Evolutionary conservation across 2,329 filamentous ascomycete genomes (phyloP), one percentile per base, ranked within the genome.

Genomic region (Rosellinia necatrix): DNA sequence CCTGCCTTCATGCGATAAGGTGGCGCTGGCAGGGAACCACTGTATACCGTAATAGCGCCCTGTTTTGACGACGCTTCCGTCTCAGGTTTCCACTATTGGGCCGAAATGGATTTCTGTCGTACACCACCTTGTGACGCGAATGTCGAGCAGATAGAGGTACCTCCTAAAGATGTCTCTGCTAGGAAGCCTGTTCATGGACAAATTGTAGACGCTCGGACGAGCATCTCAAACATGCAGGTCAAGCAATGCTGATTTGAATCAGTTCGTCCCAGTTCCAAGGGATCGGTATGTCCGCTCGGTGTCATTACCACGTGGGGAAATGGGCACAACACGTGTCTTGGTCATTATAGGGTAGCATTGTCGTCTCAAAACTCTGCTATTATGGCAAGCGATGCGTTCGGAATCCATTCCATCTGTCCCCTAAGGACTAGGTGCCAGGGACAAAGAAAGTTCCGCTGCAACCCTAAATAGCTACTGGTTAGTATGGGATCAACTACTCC

Each of bases 231-330:
- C n/a, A n/a, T n/a, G n/a, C n/a, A n/a, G n/a, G n/a, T n/a, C n/a
- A n/a, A n/a, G n/a, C n/a, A n/a, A n/a, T n/a, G n/a, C n/a, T n/a
- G n/a, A n/a, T n/a, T n/a, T n/a, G n/a, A 17, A 19, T 17, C 10
- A 27, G 27, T 10, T 24, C 24, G 34, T 6, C 41, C 37, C 35
- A 34, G 35, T 37, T 47, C 56, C 51, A 42, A 48, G 30, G 30
- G 2, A 9, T 37, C 41, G 51, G 56, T 42, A 55, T 21, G 21
- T 12, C 25, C 3, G 13, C n/a, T 34, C 32, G 21, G 24, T 44
- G 10, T 37, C 22, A 25, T 49, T 37, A 46, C 56, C 56, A 58
- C 56, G 55, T 54, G 55, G 46, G n/a, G 15, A 27, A 12, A 41
- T 17, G 46, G 41, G 29, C 42, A 2, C 42, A 34, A 25, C 38